phyloP scores from a whole-genome alignment of 2,329 filamentous ascomycete genomes.

The Pseudogymnoascus pannorum region DNA sequence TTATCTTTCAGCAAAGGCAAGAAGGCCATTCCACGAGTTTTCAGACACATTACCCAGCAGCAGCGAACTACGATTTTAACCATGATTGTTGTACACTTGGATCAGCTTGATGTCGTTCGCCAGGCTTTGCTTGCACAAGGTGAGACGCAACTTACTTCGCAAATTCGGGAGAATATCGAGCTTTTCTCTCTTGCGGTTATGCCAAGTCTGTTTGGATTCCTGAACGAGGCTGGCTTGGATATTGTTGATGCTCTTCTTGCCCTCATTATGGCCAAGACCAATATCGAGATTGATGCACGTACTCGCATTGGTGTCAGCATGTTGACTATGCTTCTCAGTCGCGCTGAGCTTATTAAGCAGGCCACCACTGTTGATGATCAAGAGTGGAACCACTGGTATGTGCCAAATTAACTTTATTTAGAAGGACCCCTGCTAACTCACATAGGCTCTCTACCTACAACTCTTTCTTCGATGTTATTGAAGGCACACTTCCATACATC shows the following conservation, averaged over 20 bases:
- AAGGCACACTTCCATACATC: conserved; percentile 73
- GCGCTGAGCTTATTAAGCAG: conserved; percentile 89
- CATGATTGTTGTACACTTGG: conserved; percentile 89
- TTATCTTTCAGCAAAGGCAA: conserved; percentile 93
- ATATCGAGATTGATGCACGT: conserved; percentile 75
- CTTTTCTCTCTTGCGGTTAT: conserved; percentile 84
- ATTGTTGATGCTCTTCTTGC: conserved; percentile 88
- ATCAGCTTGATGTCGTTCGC: conserved; percentile 83
- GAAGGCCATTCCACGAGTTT: conserved; percentile 89
- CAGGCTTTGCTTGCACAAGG: conserved; percentile 68
- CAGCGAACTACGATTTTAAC: conserved; percentile 93
- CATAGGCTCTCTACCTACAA: conserved; percentile 70
- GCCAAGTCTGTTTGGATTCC: conserved; percentile 80
- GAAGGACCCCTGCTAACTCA: conserved; percentile 27
- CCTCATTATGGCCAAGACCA: conserved; percentile 71
- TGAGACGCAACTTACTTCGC: conserved; percentile 63
- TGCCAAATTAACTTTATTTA: conserved; percentile 11
- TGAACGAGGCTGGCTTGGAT: conserved; percentile 83
- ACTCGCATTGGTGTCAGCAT: conserved; percentile 85
- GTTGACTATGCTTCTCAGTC: conserved; percentile 88
- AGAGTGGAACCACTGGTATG: conserved; percentile 74
- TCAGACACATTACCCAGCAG: conserved; percentile 85
- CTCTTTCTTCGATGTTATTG: conserved; percentile 76
- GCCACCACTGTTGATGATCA: conserved; percentile 61
- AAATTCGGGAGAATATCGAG: conserved; percentile 85